A percentile compares a stretch with the other conserved stretches of the same genome.
These are phyloP conservation scores for Cymodocea nodosa DNA, from an alignment of 116 monocot genomes.

Conservation along the genomic window DNA sequence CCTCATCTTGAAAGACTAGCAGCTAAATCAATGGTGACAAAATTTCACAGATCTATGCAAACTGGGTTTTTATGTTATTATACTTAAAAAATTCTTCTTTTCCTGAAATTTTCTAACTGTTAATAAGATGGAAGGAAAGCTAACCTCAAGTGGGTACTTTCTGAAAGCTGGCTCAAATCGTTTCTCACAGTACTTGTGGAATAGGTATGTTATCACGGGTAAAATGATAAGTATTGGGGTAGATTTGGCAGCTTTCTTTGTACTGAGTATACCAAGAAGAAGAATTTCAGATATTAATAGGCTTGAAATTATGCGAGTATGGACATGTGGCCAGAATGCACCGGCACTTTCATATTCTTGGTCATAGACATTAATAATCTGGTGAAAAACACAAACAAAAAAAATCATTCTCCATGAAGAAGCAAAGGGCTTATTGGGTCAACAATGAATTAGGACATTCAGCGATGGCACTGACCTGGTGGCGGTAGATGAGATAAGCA, in stretches of 20 bases:
- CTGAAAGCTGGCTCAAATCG: slow-evolving; percentile 81
- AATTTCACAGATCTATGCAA: too few relatives aligned
- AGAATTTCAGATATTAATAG: slow-evolving; percentile 71
- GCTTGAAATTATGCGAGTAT: slow-evolving; percentile 59
- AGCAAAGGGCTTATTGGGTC: too few relatives aligned
- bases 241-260: slow-evolving; percentile 58
- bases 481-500: slow-evolving; percentile 76
- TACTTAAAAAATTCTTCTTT: too few relatives aligned
- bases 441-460: too few relatives aligned
- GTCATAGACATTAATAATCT: slow-evolving; percentile 98
- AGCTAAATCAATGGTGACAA: too few relatives aligned
- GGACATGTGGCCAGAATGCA: slow-evolving; percentile 93
- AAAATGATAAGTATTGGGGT: slow-evolving; percentile 77
- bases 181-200: slow-evolving; percentile 66
- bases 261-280: slow-evolving; percentile 78
- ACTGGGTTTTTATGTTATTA: too few relatives aligned
- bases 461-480: slow-evolving; percentile 42
- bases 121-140: too few relatives aligned
- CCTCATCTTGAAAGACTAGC: too few relatives aligned
- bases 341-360: slow-evolving; percentile 91
- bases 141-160: slow-evolving; percentile 77
- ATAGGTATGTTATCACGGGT: slow-evolving; percentile 76
- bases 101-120: too few relatives aligned
- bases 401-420: too few relatives aligned
- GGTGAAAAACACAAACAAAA: not conserved